A percentile compares a stretch with the other conserved stretches of the same genome.
These are phyloP conservation scores for Plantago elongata DNA, from an alignment of 257 asterid species.

Conservation along the genomic window DNA sequence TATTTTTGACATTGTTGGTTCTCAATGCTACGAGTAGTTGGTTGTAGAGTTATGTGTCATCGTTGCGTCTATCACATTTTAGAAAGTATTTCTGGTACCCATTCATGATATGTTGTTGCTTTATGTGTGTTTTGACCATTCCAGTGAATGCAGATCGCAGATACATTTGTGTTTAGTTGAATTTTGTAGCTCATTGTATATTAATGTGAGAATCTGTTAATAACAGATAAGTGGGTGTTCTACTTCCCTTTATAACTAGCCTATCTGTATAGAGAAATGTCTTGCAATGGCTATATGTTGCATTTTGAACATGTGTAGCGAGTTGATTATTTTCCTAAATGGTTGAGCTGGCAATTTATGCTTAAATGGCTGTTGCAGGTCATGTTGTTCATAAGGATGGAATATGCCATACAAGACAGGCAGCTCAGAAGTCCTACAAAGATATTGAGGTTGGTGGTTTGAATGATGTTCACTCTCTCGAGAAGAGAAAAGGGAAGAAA, in stretches of 20 bases:
- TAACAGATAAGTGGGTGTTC: no score
- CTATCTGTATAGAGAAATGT: no score
- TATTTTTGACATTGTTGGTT: no score
- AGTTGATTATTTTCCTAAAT: background rate
- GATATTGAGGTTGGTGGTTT: constrained; percentile 15
- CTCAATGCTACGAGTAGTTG: background rate
- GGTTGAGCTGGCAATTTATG: background rate
- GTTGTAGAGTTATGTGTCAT: background rate
- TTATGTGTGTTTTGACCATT: no score
- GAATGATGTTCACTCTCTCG: constrained; percentile 23
- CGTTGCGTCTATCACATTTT: background rate
- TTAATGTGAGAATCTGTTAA: no score
- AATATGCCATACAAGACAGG: constrained; percentile 15
- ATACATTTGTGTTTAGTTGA: no score
- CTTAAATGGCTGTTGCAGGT: constrained; percentile 30
- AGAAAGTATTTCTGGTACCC: background rate
- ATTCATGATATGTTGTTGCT: background rate
- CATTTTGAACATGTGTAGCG: background rate
- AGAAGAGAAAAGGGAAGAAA: constrained; percentile 36
- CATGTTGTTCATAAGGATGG: constrained; percentile 20
- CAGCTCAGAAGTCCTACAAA: constrained; percentile 18
- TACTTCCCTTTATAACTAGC: constrained; percentile 8
- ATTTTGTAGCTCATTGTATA: constrained; percentile 7
- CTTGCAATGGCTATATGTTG: no score
- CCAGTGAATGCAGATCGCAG: no score